Base-by-base conservation (phyloP, 345 rosid genomes). In the Citrus trifoliata region DNA sequence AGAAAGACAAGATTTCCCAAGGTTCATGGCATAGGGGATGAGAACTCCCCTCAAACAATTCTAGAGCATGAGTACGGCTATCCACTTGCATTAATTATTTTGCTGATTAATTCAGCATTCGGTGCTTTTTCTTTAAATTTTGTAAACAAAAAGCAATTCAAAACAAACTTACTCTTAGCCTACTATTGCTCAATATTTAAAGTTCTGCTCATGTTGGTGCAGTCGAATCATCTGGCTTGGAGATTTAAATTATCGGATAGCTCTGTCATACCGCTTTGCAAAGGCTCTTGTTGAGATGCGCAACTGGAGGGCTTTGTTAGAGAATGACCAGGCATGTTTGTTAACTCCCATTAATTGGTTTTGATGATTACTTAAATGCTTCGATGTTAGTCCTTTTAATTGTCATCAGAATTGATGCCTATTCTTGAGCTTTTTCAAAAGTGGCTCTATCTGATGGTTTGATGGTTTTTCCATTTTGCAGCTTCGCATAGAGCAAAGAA, bases 231-330 rank as follows among this genome's bases (percentile, higher is more conserved):
- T 97, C 67, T 97, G 99, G 99, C 92, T 97, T 51, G 99, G 99
- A 73, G 99, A 97, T 86, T 84, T 97, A 85, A 97, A 97, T 84
- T 94, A 97, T 82, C 88, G 99, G 58, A 94, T 97, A 74, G 95
- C 99, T 51, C 82, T 97, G 56, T 89, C 97, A 42, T 92, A 93
- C 85, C 95, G 93, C 51, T 88, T 83, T 56, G 97, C 95, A 42
- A 97, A 89, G 82, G 95, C 98, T 55, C 95, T 97, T 13, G 98
- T 97, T n/a, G 98, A 97, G 91, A 97, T 97, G 98, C 88, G 86
- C 60, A 93, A 97, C 82, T 97, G 99, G 99, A 90, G 87, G 76
- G 92, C 88, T 33, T 84, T 97, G 89, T 81, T 97, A 75, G 92
- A 93, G 87, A 97, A 97, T 78, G 99, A 97, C 81, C 99, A 97